Percentiles rank a stretch among this genome's conserved stretches.
Evolutionary conservation across 371 early-diverging fungal species (phyloP).

Genomic region (Haplosporangium sp.): DNA sequence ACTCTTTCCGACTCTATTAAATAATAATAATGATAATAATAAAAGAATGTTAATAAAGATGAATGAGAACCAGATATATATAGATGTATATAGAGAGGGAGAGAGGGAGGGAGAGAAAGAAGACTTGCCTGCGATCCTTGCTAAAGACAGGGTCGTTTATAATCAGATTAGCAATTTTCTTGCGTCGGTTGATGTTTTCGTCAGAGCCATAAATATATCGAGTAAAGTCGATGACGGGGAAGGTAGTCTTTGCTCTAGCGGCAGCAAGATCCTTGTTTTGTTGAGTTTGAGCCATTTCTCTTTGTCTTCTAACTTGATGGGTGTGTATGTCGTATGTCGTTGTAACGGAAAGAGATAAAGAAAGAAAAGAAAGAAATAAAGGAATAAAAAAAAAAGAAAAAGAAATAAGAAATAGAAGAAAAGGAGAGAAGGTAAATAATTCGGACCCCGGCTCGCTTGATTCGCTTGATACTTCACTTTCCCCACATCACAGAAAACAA

Average conservation of each 20-base stretch:
- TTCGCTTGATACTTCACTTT: not conserved
- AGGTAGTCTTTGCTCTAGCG: conserved; percentile 62
- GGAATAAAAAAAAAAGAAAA: not conserved
- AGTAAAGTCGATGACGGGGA: conserved; percentile 57
- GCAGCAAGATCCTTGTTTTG: conserved; percentile 59
- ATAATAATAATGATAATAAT: not conserved
- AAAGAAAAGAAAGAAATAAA: conserved; percentile 6
- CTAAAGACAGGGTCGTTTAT: conserved; percentile 63
- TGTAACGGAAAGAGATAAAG: conserved; percentile 7
- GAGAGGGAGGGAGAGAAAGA: not conserved
- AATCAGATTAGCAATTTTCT: conserved; percentile 53
- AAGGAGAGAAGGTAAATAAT: not conserved
- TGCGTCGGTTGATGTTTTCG: conserved; percentile 44
- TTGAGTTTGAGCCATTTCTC: conserved; percentile 46
- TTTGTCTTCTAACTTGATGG: not conserved
- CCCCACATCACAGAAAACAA: not conserved
- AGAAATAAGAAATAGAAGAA: conserved; percentile 4
- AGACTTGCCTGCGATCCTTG: conserved; percentile 34
- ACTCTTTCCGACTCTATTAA: conserved; percentile 23
- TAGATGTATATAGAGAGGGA: too few relatives aligned
- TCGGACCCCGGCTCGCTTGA: conserved; percentile 8
- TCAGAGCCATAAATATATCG: conserved; percentile 59
- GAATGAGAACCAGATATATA: too few relatives aligned
- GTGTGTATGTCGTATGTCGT: not conserved
- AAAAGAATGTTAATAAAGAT: not conserved